Conservation (phyloP, 1,284 basidiomycete species). For the Malassezia obtusa region DNA sequence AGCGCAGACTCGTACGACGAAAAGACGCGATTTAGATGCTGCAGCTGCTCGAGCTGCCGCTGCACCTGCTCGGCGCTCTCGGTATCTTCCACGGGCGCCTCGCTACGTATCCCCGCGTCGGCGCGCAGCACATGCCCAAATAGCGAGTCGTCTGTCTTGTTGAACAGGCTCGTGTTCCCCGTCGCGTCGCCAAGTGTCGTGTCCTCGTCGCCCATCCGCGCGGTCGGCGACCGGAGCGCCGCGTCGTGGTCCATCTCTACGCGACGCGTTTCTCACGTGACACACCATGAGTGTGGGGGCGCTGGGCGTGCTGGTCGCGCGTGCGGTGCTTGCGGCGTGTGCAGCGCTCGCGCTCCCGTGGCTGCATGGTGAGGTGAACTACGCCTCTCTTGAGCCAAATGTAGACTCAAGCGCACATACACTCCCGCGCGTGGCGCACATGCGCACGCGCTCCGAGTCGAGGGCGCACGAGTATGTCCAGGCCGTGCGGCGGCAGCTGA, state of each 20-base stretch:
- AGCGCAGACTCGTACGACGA: constrained; percentile 36
- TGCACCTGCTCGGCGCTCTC: constrained; percentile 29
- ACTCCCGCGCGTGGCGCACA: constrained; percentile 18
- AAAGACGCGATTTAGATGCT: constrained; percentile 39
- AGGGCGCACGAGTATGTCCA: constrained; percentile 10
- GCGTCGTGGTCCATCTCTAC: constrained; percentile 10
- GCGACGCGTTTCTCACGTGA: not conserved
- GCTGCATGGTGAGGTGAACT: constrained; percentile 34
- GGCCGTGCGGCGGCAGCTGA: constrained; percentile 12
- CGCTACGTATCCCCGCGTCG: not conserved
- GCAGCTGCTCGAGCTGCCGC: constrained; percentile 32
- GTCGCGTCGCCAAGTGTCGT: constrained; percentile 1
- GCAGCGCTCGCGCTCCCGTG: constrained; percentile 28
- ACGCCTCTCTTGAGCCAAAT: constrained; percentile 31
- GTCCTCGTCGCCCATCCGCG: constrained; percentile 2
- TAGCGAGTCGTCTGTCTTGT: constrained; percentile 23
- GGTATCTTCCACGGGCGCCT: not conserved
- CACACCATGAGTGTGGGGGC: not conserved
- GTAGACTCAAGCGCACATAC: constrained; percentile 9
- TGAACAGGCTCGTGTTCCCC: not conserved
- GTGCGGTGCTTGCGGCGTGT: constrained; percentile 20
- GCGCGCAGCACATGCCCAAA: constrained; percentile 20
- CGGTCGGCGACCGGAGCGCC: not conserved
- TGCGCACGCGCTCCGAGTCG: constrained; percentile 12
- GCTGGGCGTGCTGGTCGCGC: constrained; percentile 18